A percentile compares a stretch with the other conserved stretches of the same genome.
Evolutionary conservation across 495 filamentous ascomycete genomes (phyloP).

Genomic region (Aspergillus heteromorphus): DNA sequence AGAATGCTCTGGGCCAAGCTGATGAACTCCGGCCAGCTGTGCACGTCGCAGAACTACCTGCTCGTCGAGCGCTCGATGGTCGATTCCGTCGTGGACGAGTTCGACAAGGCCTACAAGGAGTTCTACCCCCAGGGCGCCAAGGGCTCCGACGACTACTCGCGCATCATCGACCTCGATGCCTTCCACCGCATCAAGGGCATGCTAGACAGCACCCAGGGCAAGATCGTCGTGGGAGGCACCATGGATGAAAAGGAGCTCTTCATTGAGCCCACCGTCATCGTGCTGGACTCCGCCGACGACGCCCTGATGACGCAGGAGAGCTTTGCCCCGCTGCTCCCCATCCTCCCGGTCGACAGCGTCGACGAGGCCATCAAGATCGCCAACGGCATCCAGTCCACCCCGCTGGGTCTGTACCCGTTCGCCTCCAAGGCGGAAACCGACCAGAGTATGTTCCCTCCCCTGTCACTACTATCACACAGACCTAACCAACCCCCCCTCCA

Average conservation of each 20-base stretch:
- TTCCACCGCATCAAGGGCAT: slow-evolving; percentile 84
- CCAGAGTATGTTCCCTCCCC: slow-evolving; percentile 41
- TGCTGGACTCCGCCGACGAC: slow-evolving; percentile 69
- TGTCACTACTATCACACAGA: background rate
- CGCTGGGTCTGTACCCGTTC: slow-evolving; percentile 79
- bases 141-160: slow-evolving; percentile 64
- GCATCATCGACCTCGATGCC: slow-evolving; percentile 71
- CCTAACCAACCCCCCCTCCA: slow-evolving; percentile 24
- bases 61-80: slow-evolving; percentile 72
- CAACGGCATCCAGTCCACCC: slow-evolving; percentile 70
- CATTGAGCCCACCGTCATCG: slow-evolving; percentile 81
- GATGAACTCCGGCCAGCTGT: slow-evolving; percentile 81
- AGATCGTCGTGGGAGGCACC: slow-evolving; percentile 78
- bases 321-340: slow-evolving; percentile 83
- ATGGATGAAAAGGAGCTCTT: slow-evolving; percentile 73
- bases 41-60: slow-evolving; percentile 84
- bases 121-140: slow-evolving; percentile 83
- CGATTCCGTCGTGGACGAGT: slow-evolving; percentile 64
- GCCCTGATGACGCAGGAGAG: slow-evolving; percentile 73
- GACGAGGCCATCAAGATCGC: slow-evolving; percentile 78
- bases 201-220: slow-evolving; percentile 75
- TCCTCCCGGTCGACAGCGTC: slow-evolving; percentile 66
- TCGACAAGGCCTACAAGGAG: slow-evolving; percentile 64
- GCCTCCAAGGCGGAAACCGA: slow-evolving; percentile 69
- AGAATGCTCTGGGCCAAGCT: slow-evolving; percentile 84